Base-by-base conservation (phyloP, 225 moss, liverwort and hornwort genomes). In the Polytrichum commune region DNA sequence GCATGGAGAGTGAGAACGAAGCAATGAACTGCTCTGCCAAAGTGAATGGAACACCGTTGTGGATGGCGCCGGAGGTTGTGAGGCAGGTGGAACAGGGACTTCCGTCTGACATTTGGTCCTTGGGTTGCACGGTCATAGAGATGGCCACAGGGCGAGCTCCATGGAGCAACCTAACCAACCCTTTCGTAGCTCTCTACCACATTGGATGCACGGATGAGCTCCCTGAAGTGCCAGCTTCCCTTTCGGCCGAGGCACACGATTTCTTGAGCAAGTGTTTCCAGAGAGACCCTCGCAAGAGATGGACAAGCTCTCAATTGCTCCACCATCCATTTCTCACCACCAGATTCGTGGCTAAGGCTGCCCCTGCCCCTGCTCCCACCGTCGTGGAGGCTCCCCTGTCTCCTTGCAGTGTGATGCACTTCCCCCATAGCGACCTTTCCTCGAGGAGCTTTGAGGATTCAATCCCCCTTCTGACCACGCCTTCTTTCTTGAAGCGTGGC, bases 1-100 rank as follows among this genome's bases (percentile, higher is more conserved):
- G 35, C 30, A 66, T 23, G 8, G 60, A 9, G 5, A 23, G 25
- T 10, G 72, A 25, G 18, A 18, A 55, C 18, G 65, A 56, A 16
- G 62, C 58, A 1, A 53, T 81, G 29, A 77, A 78, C 80, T 68
- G 62, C 27, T 60, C 75, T 5, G 46, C 65, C 27, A 79, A 65
- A 25, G 77, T 88, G 60, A 85, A 85, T 61, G 88, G 88, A 22
- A 88, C 88, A 16, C 88, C 85, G 5, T 57, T 84, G 70, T 88
- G 88, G 88, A 88, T 88, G 88, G 88, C 88, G 18, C 88, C 88
- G 1, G 88, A 88, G 71, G 84, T 88, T 1, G 85, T 78, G 4
- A 71, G 56, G n/a, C 80, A 80, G 61, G 70, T 56, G 13, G 88
- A 88, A 33, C 88, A 88, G 64, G 88, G 88, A 25, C 77, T 80